Percentiles rank a stretch among this genome's conserved stretches.
Conservation (phyloP, 202 grass and related monocot species). For the Dendrocalamus latiflorus region DNA sequence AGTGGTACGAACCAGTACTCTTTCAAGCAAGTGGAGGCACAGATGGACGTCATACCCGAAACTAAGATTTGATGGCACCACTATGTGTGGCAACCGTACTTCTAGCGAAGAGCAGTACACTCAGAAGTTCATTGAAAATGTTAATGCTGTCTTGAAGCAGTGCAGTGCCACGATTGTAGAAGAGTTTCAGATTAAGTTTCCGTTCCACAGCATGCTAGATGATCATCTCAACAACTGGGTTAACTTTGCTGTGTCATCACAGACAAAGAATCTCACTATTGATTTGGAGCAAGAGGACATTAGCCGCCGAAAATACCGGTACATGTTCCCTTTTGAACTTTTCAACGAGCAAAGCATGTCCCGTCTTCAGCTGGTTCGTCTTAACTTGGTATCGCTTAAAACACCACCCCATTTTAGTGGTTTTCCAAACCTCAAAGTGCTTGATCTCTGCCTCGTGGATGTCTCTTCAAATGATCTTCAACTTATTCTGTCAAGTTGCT, state of each 20-base stretch:
- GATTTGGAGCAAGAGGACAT: not conserved
- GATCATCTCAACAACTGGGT: too few relatives aligned
- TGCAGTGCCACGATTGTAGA: not conserved
- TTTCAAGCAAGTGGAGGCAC: not conserved
- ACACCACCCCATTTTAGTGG: not conserved
- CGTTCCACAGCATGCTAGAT: too few relatives aligned
- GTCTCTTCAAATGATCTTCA: not conserved
- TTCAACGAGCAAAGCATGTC: not conserved
- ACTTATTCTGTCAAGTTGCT: not conserved
- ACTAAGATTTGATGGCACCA: too few relatives aligned
- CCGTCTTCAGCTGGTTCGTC: not conserved
- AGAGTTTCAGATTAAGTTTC: not conserved
- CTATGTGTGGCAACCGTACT: not conserved
- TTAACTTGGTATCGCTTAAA: not conserved
- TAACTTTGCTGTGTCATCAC: too few relatives aligned
- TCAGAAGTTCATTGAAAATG: not conserved
- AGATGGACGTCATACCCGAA: not conserved
- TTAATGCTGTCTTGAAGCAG: not conserved
- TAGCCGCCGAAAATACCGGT: not conserved
- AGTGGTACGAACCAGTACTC: not conserved
- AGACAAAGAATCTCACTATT: not conserved
- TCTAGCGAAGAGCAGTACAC: not conserved
- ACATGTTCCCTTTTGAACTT: not conserved
- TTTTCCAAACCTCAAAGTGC: not conserved
- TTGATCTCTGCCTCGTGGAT: not conserved